Percentiles rank a stretch among this genome's conserved stretches.
phyloP scores from a whole-genome alignment of 148 eudicot genomes.

The Amaranthus palmeri region DNA sequence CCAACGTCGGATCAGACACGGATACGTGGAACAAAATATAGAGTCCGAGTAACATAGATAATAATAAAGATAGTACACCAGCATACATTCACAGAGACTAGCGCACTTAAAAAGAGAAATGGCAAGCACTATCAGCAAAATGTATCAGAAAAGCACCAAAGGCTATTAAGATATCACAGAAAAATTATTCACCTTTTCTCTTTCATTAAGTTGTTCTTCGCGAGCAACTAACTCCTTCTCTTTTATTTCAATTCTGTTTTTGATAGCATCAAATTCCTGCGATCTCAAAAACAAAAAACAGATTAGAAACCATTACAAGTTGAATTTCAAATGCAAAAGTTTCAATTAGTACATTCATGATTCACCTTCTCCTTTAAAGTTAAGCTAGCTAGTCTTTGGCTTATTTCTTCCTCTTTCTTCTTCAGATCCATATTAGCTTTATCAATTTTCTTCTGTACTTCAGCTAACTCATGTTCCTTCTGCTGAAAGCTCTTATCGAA shows the following conservation, averaged over 20 bases:
- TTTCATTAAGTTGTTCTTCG: conserved; percentile 57
- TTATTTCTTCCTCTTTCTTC: conserved; percentile 70
- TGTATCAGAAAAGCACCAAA: background rate
- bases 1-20: no score
- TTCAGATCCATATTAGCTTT: conserved; percentile 43
- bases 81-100: no score
- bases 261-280: conserved; percentile 64
- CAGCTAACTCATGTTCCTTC: conserved; percentile 65
- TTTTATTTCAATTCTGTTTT: conserved; percentile 49
- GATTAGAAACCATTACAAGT: background rate
- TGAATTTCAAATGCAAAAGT: background rate
- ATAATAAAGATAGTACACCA: no score
- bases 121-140: background rate
- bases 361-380: conserved; percentile 64
- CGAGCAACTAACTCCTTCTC: conserved; percentile 58
- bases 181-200: conserved; percentile 50
- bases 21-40: no score
- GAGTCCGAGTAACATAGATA: no score
- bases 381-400: conserved; percentile 38
- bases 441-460: conserved; percentile 62
- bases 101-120: no score
- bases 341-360: background rate
- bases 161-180: background rate
- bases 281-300: conserved; percentile 3
- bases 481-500: conserved; percentile 51